phyloP scores from a whole-genome alignment of 257 asterid species.

The Cruciata laevipes region DNA sequence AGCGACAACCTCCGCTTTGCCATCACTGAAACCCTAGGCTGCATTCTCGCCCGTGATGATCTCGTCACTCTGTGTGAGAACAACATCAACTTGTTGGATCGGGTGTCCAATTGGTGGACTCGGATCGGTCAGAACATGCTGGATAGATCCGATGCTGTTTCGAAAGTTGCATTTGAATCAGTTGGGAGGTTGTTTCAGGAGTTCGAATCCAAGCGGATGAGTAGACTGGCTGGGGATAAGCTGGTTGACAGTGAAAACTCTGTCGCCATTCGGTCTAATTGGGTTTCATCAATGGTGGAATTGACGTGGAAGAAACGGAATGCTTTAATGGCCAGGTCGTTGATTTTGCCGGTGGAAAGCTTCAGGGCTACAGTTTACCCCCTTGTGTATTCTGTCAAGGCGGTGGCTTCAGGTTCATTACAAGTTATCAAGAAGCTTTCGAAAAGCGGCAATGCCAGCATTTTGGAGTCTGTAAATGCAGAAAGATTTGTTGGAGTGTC shows the following conservation, averaged over 20 bases:
- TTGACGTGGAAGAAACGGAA: constrained; percentile 68
- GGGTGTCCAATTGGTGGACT: constrained; percentile 80
- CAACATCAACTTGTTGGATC: constrained; percentile 69
- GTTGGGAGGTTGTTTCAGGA: constrained; percentile 78
- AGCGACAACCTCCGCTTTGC: constrained; percentile 75
- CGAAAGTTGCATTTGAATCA: constrained; percentile 75
- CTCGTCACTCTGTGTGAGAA: constrained; percentile 77
- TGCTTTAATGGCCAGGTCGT: constrained; percentile 59
- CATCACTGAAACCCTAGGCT: constrained; percentile 78
- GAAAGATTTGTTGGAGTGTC: constrained; percentile 80
- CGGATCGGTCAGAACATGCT: constrained; percentile 72
- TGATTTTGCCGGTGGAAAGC: constrained; percentile 73
- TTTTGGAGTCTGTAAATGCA: constrained; percentile 38
- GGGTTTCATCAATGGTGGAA: constrained; percentile 77
- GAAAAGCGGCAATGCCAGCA: constrained; percentile 25
- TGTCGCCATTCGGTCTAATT: constrained; percentile 72
- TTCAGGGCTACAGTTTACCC: constrained; percentile 70
- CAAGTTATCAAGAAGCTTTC: constrained; percentile 71
- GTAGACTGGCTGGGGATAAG: constrained; percentile 88
- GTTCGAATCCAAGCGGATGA: constrained; percentile 82
- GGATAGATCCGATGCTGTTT: constrained; percentile 68
- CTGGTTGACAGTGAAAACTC: constrained; percentile 83
- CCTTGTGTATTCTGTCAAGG: constrained; percentile 71
- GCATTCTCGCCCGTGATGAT: constrained; percentile 82
- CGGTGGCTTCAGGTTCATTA: constrained; percentile 70